Conservation (phyloP, 2,329 filamentous ascomycete genomes). For the Monilinia aucupariae region DNA sequence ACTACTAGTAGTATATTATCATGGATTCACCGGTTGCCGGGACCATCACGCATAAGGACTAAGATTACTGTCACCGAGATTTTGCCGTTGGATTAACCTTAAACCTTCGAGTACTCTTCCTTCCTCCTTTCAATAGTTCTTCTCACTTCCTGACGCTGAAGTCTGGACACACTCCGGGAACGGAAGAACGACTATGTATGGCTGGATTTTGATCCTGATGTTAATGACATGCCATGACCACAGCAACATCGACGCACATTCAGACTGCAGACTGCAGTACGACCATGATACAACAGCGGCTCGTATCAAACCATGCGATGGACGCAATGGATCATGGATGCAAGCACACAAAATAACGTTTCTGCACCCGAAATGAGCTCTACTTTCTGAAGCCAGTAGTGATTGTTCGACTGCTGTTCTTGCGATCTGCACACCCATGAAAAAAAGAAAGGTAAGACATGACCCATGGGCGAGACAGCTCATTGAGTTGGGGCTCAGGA, state of each 20-base stretch:
- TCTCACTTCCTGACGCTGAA: neutral
- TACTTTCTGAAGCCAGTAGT: neutral
- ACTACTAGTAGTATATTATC: too few relatives aligned
- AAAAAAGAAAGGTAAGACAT: too few relatives aligned
- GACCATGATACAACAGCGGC: neutral
- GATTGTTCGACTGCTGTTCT: neutral
- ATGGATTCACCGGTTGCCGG: too few relatives aligned
- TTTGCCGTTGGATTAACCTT: neutral
- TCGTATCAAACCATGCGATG: neutral
- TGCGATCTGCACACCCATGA: neutral
- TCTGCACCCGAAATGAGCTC: neutral
- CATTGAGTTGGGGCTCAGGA: neutral
- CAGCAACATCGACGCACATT: constrained; percentile 1
- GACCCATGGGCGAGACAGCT: neutral
- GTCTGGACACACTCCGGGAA: neutral
- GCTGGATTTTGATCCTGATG: too few relatives aligned
- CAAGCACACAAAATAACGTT: neutral
- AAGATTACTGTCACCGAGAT: neutral
- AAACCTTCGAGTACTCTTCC: neutral
- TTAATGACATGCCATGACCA: too few relatives aligned
- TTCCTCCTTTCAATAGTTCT: neutral
- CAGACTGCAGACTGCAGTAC: neutral
- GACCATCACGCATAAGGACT: neutral
- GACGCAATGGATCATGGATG: neutral
- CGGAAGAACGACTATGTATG: neutral